phyloP scores from a whole-genome alignment of 495 filamentous ascomycete species.

The Aspergillus steynii region DNA sequence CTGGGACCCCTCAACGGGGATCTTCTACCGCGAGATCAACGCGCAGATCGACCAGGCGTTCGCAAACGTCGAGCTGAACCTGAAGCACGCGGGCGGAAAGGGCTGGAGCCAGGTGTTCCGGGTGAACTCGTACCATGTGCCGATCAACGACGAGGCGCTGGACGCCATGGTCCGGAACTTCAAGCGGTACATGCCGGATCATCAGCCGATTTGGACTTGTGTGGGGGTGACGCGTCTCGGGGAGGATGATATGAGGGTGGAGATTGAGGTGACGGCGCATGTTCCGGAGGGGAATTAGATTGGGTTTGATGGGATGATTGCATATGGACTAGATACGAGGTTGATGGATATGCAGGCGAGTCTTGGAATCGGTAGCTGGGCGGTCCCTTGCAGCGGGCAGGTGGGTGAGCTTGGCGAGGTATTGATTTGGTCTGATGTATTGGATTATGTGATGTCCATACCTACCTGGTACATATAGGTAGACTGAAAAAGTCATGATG shows the following conservation, averaged over 20 bases:
- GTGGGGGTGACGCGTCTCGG: conserved; percentile 47
- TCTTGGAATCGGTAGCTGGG: too few relatives aligned
- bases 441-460: too few relatives aligned
- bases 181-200: conserved; percentile 48
- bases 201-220: conserved; percentile 51
- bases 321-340: too few relatives aligned
- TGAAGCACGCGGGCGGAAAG: conserved; percentile 53
- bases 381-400: too few relatives aligned
- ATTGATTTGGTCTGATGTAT: too few relatives aligned
- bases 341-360: too few relatives aligned
- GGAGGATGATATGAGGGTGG: conserved; percentile 51
- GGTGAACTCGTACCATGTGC: conserved; percentile 48
- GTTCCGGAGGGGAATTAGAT: conserved; percentile 12
- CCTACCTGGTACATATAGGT: too few relatives aligned
- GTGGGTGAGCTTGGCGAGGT: too few relatives aligned
- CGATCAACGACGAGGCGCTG: conserved; percentile 41
- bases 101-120: conserved; percentile 59
- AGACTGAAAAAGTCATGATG: too few relatives aligned
- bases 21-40: conserved; percentile 37
- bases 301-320: background rate
- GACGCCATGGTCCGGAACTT: conserved; percentile 47
- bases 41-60: conserved; percentile 57
- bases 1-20: conserved; percentile 45
- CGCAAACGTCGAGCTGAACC: conserved; percentile 48
- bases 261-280: conserved; percentile 57